Percentiles rank a stretch among this genome's conserved stretches.
Conservation (phyloP, 2,329 filamentous ascomycete genomes). For the Phaeosphaeria sp. region DNA sequence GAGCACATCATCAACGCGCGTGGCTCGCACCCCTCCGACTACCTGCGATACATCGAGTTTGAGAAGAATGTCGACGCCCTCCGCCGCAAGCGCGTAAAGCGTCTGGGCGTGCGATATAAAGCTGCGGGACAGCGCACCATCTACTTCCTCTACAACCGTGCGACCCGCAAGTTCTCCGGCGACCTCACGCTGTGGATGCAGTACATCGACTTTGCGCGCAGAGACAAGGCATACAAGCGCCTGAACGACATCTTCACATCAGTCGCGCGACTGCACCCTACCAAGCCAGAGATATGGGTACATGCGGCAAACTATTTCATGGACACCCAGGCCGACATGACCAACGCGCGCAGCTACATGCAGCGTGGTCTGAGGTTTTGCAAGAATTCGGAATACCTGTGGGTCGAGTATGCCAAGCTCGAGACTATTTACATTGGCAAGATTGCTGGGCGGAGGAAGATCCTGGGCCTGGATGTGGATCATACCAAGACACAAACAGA, state of each 20-base stretch:
- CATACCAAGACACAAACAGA: conserved; percentile 51
- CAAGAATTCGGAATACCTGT: conserved; percentile 73
- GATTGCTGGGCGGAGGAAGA: conserved; percentile 74
- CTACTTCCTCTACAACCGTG: conserved; percentile 88
- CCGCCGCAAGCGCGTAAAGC: conserved; percentile 80
- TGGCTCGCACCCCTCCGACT: conserved; percentile 74
- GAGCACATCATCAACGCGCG: conserved; percentile 89
- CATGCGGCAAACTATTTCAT: conserved; percentile 79
- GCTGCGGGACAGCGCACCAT: conserved; percentile 79
- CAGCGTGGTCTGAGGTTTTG: conserved; percentile 90
- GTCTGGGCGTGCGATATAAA: conserved; percentile 76
- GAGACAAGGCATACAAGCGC: conserved; percentile 68
- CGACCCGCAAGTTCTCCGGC: conserved; percentile 81
- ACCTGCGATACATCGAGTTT: conserved; percentile 79
- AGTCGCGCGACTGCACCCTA: conserved; percentile 84
- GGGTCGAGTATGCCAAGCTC: conserved; percentile 87
- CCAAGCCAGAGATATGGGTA: conserved; percentile 83
- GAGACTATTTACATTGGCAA: conserved; percentile 92
- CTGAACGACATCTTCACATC: conserved; percentile 66
- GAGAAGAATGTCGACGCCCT: conserved; percentile 74
- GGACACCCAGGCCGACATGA: conserved; percentile 85
- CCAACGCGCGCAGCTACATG: conserved; percentile 83
- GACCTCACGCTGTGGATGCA: conserved; percentile 85
- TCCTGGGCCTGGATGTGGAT: conserved; percentile 66
- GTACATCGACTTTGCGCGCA: conserved; percentile 81